phyloP scores from a whole-genome alignment of 2,329 filamentous ascomycete genomes.

The Dactylonectria estremocensis region DNA sequence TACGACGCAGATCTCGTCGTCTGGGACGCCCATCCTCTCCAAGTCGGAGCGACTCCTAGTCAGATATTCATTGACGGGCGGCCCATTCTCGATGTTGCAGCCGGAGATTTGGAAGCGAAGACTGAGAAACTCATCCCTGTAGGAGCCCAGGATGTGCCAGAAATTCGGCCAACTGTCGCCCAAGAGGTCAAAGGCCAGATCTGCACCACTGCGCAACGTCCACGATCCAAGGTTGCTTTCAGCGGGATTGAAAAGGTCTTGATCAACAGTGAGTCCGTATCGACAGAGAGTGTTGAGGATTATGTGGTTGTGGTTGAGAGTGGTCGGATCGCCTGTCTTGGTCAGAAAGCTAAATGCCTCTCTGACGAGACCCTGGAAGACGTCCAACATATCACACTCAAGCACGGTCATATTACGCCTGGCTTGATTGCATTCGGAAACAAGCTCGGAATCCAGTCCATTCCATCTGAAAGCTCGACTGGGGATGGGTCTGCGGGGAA shows the following conservation, averaged over 20 bases:
- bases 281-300: not conserved
- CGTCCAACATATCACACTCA: not conserved
- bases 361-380: not conserved
- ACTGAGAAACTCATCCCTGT: too few species aligned
- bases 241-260: slow-evolving; percentile 2
- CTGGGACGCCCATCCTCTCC: slow-evolving; percentile 22
- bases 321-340: slow-evolving; percentile 8
- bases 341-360: not conserved
- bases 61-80: slow-evolving; percentile 21
- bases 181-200: not conserved
- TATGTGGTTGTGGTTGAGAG: slow-evolving; percentile 1
- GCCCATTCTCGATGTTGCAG: not conserved
- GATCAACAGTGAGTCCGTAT: not conserved
- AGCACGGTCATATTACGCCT: slow-evolving; percentile 8
- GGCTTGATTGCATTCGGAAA: slow-evolving; percentile 7
- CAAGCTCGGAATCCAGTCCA: slow-evolving; percentile 7
- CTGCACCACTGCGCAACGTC: not conserved
- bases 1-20: slow-evolving; percentile 19
- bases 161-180: not conserved
- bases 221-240: not conserved
- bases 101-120: not conserved
- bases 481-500: slow-evolving; percentile 2
- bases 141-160: not conserved
- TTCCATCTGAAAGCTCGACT: slow-evolving; percentile 4
- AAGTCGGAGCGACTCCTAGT: slow-evolving; percentile 11